Percentiles rank a stretch among this genome's conserved stretches.
These are phyloP conservation scores for Cryptococcus hybrid DNA, from an alignment of 1,284 basidiomycete genomes.

Conservation along the genomic window DNA sequence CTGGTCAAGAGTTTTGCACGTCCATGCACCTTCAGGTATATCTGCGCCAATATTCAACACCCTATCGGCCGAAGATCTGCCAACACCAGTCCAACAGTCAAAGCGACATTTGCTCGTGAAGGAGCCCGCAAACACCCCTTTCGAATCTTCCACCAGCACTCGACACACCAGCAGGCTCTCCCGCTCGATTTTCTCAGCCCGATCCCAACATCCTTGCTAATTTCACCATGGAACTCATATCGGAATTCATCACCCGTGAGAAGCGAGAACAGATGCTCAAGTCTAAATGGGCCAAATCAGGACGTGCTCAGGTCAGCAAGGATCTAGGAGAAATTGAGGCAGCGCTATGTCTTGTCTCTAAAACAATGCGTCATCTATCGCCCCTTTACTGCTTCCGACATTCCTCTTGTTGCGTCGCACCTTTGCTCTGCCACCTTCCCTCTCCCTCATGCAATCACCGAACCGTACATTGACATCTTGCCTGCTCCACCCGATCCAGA, in stretches of 20 bases:
- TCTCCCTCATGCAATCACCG: slow-evolving; percentile 24
- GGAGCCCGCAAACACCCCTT: slow-evolving; percentile 16
- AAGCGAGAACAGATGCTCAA: slow-evolving; percentile 50
- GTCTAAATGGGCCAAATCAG: slow-evolving; percentile 46
- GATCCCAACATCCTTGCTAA: slow-evolving; percentile 30
- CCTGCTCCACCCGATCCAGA: slow-evolving; percentile 44
- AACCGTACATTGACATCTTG: slow-evolving; percentile 38
- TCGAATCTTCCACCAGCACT: slow-evolving; percentile 10
- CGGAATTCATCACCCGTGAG: slow-evolving; percentile 45
- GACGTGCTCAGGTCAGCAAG: slow-evolving; percentile 41
- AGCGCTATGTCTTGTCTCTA: slow-evolving; percentile 28
- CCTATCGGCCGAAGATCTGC: slow-evolving; percentile 1
- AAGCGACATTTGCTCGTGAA: slow-evolving; percentile 6
- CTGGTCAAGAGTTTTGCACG: slow-evolving; percentile 11
- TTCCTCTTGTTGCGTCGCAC: slow-evolving; percentile 40
- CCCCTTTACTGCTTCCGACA: slow-evolving; percentile 29
- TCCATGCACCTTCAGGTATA: slow-evolving; percentile 1
- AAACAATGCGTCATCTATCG: slow-evolving; percentile 15
- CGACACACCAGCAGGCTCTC: slow-evolving; percentile 2
- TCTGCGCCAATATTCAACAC: background rate
- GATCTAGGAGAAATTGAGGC: slow-evolving; percentile 49
- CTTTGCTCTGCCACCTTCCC: slow-evolving; percentile 36
- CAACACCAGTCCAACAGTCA: slow-evolving; percentile 10
- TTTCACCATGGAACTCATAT: slow-evolving; percentile 44
- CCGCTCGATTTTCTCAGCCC: background rate